A percentile compares a stretch with the other conserved stretches of the same genome.
phyloP scores from a whole-genome alignment of 305 asterid species.

The Fraxinus angustifolia region DNA sequence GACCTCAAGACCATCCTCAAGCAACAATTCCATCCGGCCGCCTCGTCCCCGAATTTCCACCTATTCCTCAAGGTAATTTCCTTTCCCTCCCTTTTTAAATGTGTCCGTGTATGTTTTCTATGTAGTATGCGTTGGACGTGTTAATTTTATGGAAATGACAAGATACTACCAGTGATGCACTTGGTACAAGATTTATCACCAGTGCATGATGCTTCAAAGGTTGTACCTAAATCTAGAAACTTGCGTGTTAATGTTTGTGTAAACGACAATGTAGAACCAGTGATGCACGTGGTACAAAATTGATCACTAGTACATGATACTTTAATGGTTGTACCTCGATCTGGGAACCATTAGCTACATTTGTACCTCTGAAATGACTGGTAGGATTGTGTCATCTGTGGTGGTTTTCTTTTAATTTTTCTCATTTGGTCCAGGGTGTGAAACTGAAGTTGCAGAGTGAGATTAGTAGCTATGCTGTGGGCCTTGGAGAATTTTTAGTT shows the following conservation, averaged over 20 bases:
- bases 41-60: slow-evolving; percentile 69
- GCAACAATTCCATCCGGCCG: slow-evolving; percentile 51
- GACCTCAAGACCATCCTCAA: slow-evolving; percentile 62
- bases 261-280: neutral
- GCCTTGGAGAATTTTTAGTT: slow-evolving; percentile 64
- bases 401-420: neutral
- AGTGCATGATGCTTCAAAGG: neutral
- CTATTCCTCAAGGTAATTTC: slow-evolving; percentile 58
- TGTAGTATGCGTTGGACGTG: neutral
- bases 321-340: neutral
- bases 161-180: neutral
- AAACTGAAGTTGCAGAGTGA: slow-evolving; percentile 56
- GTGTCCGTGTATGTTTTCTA: neutral
- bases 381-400: neutral
- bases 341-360: neutral
- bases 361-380: neutral
- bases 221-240: neutral
- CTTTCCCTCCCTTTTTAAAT: neutral
- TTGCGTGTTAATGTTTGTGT: neutral
- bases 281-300: neutral
- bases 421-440: slow-evolving; percentile 51
- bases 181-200: neutral
- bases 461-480: slow-evolving; percentile 43
- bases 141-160: neutral
- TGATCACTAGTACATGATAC: neutral